phyloP scores from a whole-genome alignment of 345 rosid species.

The Crucihimalaya himalaica region DNA sequence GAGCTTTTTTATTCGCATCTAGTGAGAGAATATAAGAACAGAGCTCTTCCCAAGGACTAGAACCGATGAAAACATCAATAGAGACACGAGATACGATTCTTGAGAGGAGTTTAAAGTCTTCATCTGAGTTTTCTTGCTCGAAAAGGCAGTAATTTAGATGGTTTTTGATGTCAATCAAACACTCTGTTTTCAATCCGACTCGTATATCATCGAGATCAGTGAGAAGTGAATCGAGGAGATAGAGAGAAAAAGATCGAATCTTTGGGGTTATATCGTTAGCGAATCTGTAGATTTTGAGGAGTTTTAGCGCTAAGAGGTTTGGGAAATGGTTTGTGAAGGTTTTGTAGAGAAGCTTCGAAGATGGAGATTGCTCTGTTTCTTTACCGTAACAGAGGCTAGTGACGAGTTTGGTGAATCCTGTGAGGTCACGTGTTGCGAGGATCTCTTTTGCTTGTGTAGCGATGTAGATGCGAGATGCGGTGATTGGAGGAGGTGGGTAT shows the following conservation, averaged over 20 bases:
- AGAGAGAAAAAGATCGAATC: slow-evolving; percentile 6
- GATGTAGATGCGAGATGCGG: neutral
- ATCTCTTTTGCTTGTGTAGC: neutral
- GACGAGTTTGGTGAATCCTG: slow-evolving; percentile 9
- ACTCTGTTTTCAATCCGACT: neutral
- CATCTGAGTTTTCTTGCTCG: neutral
- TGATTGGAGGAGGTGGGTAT: slow-evolving; percentile 24
- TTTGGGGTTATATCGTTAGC: neutral
- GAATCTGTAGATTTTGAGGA: slow-evolving; percentile 15
- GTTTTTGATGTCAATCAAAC: neutral
- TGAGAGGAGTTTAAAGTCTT: slow-evolving; percentile 23
- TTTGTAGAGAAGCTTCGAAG: slow-evolving; percentile 2
- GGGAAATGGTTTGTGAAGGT: slow-evolving; percentile 20
- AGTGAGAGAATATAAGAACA: neutral
- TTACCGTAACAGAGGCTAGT: slow-evolving; percentile 21
- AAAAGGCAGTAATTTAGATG: slow-evolving; percentile 7
- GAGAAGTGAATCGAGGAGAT: slow-evolving; percentile 19
- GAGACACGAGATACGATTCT: slow-evolving; percentile 17
- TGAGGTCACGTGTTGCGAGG: slow-evolving; percentile 7
- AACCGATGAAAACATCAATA: neutral
- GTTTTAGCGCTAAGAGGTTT: slow-evolving; percentile 5
- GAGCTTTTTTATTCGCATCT: neutral
- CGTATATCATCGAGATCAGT: slow-evolving; percentile 5
- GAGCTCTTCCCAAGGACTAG: slow-evolving; percentile 22
- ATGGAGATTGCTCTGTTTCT: slow-evolving; percentile 13